These are phyloP conservation scores for Noccaea bulbosa DNA, from an alignment of 345 rosid genomes.

Conservation along the genomic window DNA sequence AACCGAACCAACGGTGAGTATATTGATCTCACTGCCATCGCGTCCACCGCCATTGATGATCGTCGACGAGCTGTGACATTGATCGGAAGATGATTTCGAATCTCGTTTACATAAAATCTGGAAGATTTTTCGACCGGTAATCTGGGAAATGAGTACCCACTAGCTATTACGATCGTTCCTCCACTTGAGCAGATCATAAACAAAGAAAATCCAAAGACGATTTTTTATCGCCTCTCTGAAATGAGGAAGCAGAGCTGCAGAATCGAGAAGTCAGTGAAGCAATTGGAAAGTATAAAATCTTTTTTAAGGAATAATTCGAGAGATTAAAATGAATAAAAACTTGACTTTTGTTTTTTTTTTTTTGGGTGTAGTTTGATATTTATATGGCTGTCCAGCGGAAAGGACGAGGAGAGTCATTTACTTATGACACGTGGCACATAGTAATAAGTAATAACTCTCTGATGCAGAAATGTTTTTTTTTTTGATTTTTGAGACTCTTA, in stretches of 20 bases:
- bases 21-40: constrained; percentile 31
- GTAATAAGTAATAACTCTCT: neutral
- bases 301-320: constrained; percentile 15
- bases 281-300: neutral
- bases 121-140: constrained; percentile 4
- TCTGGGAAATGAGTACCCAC: constrained; percentile 17
- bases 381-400: constrained; percentile 20
- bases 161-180: constrained; percentile 35
- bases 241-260: constrained; percentile 4
- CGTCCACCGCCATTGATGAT: constrained; percentile 49
- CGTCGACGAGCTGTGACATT: constrained; percentile 1
- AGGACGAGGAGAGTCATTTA: neutral
- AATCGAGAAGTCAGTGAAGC: constrained; percentile 13
- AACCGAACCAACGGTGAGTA: constrained; percentile 59
- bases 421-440: constrained; percentile 3
- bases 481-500: too few relatives aligned
- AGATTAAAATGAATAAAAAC: too few relatives aligned
- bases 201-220: constrained; percentile 7
- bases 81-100: neutral
- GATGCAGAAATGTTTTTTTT: too few relatives aligned
- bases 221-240: constrained; percentile 24
- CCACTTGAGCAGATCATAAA: constrained; percentile 45
- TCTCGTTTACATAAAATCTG: neutral
- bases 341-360: neutral
- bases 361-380: neutral